phyloP scores from a whole-genome alignment of 75 land plant genomes.

The Sequoiadendron giganteum region DNA sequence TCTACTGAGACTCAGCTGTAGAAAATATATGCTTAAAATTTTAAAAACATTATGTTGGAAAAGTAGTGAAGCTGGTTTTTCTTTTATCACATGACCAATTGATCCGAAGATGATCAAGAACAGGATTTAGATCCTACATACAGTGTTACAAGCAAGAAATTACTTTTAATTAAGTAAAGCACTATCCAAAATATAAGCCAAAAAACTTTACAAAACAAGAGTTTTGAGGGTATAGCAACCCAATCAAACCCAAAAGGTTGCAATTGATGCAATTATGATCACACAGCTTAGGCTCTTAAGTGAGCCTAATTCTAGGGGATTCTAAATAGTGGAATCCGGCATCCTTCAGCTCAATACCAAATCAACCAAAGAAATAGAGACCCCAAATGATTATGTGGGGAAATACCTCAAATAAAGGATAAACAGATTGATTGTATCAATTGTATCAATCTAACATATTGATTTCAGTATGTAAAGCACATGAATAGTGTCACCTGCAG shows the following conservation, averaged over 20 bases:
- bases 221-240: neutral
- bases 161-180: neutral
- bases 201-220: neutral
- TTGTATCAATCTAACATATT: neutral
- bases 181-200: neutral
- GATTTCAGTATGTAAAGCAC: neutral
- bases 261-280: neutral
- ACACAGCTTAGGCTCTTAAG: neutral
- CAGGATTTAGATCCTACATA: neutral
- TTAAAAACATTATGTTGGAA: neutral
- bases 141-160: neutral
- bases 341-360: neutral
- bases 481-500: constrained; percentile 47
- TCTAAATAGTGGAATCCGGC: neutral
- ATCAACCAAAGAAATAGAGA: neutral
- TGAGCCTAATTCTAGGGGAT: neutral
- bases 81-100: neutral
- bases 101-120: neutral
- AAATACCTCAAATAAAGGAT: neutral
- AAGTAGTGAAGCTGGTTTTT: neutral
- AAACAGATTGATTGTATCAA: neutral
- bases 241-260: neutral
- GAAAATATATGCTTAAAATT: neutral
- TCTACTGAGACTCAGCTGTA: neutral
- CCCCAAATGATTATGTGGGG: neutral